phyloP scores from a whole-genome alignment of 495 filamentous ascomycete genomes.

The Talaromyces thailandensis region DNA sequence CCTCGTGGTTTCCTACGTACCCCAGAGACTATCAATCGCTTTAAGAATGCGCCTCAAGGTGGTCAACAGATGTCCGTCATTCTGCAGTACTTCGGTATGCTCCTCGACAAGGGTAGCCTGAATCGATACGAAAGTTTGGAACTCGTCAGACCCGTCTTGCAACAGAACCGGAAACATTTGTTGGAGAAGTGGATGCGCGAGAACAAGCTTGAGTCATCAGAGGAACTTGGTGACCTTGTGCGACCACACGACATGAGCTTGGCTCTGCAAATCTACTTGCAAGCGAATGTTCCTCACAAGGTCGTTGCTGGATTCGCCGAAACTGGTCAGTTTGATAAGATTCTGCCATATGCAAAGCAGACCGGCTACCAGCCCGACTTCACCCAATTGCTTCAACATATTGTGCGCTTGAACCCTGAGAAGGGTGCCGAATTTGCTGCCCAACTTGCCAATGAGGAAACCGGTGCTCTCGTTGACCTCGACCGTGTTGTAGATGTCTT shows the following conservation, averaged over 20 bases:
- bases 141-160: slow-evolving; percentile 82
- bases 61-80: slow-evolving; percentile 80
- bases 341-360: slow-evolving; percentile 79
- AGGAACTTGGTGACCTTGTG: slow-evolving; percentile 91
- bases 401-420: slow-evolving; percentile 85
- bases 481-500: slow-evolving; percentile 96
- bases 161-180: slow-evolving; percentile 88
- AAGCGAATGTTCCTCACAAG: slow-evolving; percentile 81
- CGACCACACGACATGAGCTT: slow-evolving; percentile 80
- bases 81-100: slow-evolving; percentile 94
- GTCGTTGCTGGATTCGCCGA: slow-evolving; percentile 92
- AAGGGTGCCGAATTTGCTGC: slow-evolving; percentile 92
- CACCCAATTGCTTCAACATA: slow-evolving; percentile 80
- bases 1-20: slow-evolving; percentile 93
- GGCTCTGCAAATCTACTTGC: slow-evolving; percentile 76
- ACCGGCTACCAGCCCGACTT: slow-evolving; percentile 86
- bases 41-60: slow-evolving; percentile 72
- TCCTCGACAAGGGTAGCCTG: slow-evolving; percentile 87
- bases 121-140: slow-evolving; percentile 93
- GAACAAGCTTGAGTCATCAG: slow-evolving; percentile 89
- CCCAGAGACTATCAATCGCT: slow-evolving; percentile 84
- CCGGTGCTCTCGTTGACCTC: slow-evolving; percentile 79
- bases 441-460: slow-evolving; percentile 74
- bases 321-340: slow-evolving; percentile 92
- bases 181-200: slow-evolving; percentile 97